A percentile compares a stretch with the other conserved stretches of the same genome.
Evolutionary conservation across 768 basidiomycete species (phyloP).

Genomic region (Phaeotremella fagi): DNA sequence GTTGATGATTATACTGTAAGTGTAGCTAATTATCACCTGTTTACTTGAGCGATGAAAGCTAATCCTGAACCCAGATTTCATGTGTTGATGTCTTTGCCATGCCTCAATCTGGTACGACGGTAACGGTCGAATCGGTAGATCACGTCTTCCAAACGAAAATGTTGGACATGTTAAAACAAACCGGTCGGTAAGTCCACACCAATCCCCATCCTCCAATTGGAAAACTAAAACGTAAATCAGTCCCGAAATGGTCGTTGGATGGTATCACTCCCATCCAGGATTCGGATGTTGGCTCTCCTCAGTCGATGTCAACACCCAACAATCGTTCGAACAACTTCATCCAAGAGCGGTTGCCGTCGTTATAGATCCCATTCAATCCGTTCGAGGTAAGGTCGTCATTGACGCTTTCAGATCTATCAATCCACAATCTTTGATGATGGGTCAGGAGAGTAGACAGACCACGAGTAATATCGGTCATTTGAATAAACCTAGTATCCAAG

Average conservation of each 20-base stretch:
- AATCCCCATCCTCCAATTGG: neutral
- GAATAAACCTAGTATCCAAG: slow-evolving; percentile 98
- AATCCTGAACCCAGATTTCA: slow-evolving; percentile 30
- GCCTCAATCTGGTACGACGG: slow-evolving; percentile 96
- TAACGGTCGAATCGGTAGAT: slow-evolving; percentile 95
- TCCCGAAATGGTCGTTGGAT: slow-evolving; percentile 97
- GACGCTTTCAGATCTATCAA: slow-evolving; percentile 98
- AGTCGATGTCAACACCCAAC: slow-evolving; percentile 98
- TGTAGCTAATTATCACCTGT: neutral
- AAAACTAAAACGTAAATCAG: slow-evolving; percentile 50
- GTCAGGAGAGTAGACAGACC: slow-evolving; percentile 92
- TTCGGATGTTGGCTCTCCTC: slow-evolving; percentile 99
- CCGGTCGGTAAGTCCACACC: slow-evolving; percentile 66
- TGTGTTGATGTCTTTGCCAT: slow-evolving; percentile 97
- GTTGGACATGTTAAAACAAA: slow-evolving; percentile 99
- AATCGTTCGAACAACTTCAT: slow-evolving; percentile 96
- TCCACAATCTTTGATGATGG: slow-evolving; percentile 79
- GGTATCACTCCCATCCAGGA: slow-evolving; percentile 99
- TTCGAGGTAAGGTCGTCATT: slow-evolving; percentile 85
- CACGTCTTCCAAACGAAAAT: slow-evolving; percentile 98
- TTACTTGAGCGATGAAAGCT: neutral
- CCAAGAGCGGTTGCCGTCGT: slow-evolving; percentile 93
- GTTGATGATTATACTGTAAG: slow-evolving; percentile 81
- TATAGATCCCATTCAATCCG: slow-evolving; percentile 97
- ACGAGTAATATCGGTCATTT: slow-evolving; percentile 98